Evolutionary conservation across 1,139 yeast species (phyloP), one percentile per base, ranked within the genome.

Genomic region (Hanseniaspora sp.): DNA sequence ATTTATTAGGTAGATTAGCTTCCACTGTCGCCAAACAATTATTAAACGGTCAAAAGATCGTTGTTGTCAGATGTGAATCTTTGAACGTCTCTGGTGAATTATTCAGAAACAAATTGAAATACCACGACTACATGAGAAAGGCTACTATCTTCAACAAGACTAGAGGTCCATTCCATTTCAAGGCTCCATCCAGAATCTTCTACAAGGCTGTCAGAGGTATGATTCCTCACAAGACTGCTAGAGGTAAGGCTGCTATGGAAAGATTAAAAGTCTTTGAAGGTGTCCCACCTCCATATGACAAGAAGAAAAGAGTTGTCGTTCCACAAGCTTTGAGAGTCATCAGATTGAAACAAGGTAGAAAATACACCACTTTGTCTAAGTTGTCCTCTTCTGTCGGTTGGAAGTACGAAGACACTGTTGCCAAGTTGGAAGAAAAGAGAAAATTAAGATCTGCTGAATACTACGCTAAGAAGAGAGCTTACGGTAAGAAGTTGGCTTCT

Each of bases 111-210:
- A 92, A 92, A 81, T 84, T 90, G 77, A 92, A 92, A 86, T 92
- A 87, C 92, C 96, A 90, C 77, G 98, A 95, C 76, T 92, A 90
- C 90, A 86, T 92, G 77, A 90, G 98, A 84, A 92, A 92, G 83
- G 86, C 95, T 69, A 87, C 98, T 74, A 86, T 95, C 80, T 92
- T 76, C 92, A 92, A 92, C 95, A 88, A 88, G 80, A 83, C 82
- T 70, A 86, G 88, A 75, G 99, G 98, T 80, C 97, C 97, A 73
- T 94, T 92, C 97, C 99, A 92, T 76, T 92, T 92, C 95, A 92
- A 97, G 80, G 99, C 99, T 63, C 99, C 98, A 76, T 88, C 97
- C 63, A 88, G 97, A 81, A 88, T 92, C 78, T 87, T 92, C 78
- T 90, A 88, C 94, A 92, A 92, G 86, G 96, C 98, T 71, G 77